Evolutionary conservation across 148 eudicot species (phyloP).

Genomic region (Beta vulgaris): DNA sequence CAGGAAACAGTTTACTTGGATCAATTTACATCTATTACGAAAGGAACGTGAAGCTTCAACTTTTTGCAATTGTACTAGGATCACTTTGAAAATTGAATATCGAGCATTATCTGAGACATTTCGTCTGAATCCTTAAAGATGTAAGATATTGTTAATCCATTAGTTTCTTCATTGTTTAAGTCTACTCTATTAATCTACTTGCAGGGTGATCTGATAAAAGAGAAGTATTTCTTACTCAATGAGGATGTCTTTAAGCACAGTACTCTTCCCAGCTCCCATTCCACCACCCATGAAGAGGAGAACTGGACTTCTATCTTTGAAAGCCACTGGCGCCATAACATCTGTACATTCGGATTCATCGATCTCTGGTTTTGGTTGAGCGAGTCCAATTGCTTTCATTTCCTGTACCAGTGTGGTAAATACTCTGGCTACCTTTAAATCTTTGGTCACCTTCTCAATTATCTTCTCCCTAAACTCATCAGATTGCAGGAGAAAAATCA

Average conservation of each 20-base stretch:
- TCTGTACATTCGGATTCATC: slow-evolving; percentile 89
- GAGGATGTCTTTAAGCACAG: slow-evolving; percentile 94
- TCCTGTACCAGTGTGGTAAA: slow-evolving; percentile 90
- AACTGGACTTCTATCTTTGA: slow-evolving; percentile 88
- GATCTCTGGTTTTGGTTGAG: slow-evolving; percentile 41
- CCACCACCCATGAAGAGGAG: slow-evolving; percentile 99
- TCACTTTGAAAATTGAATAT: background rate
- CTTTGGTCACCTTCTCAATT: slow-evolving; percentile 85
- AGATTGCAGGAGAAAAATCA: slow-evolving; percentile 12
- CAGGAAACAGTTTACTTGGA: background rate
- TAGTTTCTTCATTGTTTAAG: background rate
- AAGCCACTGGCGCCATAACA: slow-evolving; percentile 96
- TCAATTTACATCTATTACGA: background rate
- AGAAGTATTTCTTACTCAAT: slow-evolving; percentile 65
- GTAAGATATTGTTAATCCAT: background rate
- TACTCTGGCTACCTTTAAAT: slow-evolving; percentile 89
- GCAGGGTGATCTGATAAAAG: slow-evolving; percentile 5
- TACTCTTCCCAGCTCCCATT: slow-evolving; percentile 99
- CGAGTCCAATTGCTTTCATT: slow-evolving; percentile 89
- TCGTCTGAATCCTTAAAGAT: background rate
- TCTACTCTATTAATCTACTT: background rate
- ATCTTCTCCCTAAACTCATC: slow-evolving; percentile 70
- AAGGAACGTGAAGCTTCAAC: background rate
- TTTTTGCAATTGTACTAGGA: background rate
- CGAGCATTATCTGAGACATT: background rate